These are phyloP conservation scores for Bocquillonia castaneifolia DNA, from an alignment of 441 rosid genomes.

Conservation along the genomic window DNA sequence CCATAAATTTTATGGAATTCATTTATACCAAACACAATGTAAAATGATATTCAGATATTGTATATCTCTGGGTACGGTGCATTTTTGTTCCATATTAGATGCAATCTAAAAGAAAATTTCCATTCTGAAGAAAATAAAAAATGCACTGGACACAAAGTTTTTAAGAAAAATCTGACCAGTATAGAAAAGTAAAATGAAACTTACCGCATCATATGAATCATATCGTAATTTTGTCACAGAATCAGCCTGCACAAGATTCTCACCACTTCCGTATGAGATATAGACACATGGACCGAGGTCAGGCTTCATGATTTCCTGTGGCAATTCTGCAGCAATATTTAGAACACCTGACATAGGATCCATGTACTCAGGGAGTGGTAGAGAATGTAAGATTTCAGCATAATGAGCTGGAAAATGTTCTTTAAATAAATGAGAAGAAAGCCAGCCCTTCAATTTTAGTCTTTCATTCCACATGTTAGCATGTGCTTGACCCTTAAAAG, in stretches of 20 bases:
- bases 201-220: constrained; percentile 71
- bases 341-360: constrained; percentile 65
- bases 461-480: constrained; percentile 64
- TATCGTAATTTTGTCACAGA: constrained; percentile 63
- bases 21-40: no score
- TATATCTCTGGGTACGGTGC: background rate
- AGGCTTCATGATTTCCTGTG: constrained; percentile 44
- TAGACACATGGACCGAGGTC: constrained; percentile 76
- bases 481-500: constrained; percentile 56
- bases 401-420: constrained; percentile 84
- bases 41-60: background rate
- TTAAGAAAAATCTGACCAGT: background rate
- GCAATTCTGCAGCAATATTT: constrained; percentile 67
- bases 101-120: background rate
- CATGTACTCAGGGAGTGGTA: constrained; percentile 87
- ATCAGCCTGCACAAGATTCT: constrained; percentile 48
- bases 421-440: constrained; percentile 68
- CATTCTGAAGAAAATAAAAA: background rate
- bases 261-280: constrained; percentile 74
- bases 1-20: no score
- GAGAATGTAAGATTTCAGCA: constrained; percentile 53
- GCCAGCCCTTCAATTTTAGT: constrained; percentile 86
- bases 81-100: background rate
- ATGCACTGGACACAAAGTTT: background rate
- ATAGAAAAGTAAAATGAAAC: constrained; percentile 21